Evolutionary conservation across 441 rosid species (phyloP), one percentile per base, ranked within the genome.

Genomic region (Daphne laureola): DNA sequence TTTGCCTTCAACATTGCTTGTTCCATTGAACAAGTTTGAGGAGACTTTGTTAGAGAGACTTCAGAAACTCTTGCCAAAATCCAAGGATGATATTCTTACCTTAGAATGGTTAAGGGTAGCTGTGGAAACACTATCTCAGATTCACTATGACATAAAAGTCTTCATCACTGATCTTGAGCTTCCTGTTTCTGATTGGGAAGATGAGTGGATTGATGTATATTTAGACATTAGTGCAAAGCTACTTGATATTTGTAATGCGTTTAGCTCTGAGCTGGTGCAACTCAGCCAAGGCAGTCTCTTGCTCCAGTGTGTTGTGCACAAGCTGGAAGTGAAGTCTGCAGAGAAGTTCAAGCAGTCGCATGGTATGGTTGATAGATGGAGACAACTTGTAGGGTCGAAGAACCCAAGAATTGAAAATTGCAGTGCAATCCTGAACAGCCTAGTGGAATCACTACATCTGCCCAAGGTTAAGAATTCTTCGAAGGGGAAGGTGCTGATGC

Each of bases 381-480:
- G 74, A 54, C 67, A 68, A 21, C 91, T 78, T 51, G 71, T 78
- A 47, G 46, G 53, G 53, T 66, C 81, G 6, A 83, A 70, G 76
- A 83, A 82, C 62, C 81, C 77, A 18, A 68, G 88, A 58, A 54
- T 87, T n/a, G 75, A 73, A 50, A 80, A 67, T 41, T 78, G 86
- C 46, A 64, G 57, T 21, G 41, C 82, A 18, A 78, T 82, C 47
- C 54, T 89, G 55, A 74, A 62, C 17, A 62, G 69, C 27, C 80
- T 89, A 57, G 76, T 63, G 52, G 66, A 61, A 43, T 73, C 90
- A 36, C 54, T 86, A 27, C 49, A 77, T 59, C 73, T 80, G 64
- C 95, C 92, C 42, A 89, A 86, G 83, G 95, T 88, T 15, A 88
- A 89, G 76, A 86, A 89, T 76, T 86, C 92, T 13, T 67, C 83